A percentile compares a stretch with the other conserved stretches of the same genome.
These are phyloP conservation scores for Avicennia marina DNA, from an alignment of 257 asterid species.

Conservation along the genomic window DNA sequence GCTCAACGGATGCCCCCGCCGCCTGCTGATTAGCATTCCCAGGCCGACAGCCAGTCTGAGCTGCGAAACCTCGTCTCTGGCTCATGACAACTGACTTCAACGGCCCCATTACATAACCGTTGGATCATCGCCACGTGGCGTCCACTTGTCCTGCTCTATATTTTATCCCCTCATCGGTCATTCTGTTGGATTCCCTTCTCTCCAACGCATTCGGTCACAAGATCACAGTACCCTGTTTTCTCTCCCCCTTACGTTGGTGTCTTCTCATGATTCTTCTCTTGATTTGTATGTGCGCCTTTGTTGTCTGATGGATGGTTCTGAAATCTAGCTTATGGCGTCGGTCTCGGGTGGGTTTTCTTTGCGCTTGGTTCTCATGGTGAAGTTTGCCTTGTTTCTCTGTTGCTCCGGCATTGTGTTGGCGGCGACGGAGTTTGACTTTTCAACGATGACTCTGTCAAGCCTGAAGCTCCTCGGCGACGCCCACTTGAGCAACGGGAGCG, in stretches of 20 bases:
- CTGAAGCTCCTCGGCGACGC: conserved; percentile 82
- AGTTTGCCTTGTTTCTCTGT: conserved; percentile 1
- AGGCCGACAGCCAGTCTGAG: conserved; percentile 10
- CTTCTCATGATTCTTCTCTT: conserved; percentile 1
- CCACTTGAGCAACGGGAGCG: conserved; percentile 65
- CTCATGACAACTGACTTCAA: background rate
- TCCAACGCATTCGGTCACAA: conserved; percentile 5
- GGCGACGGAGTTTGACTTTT: conserved; percentile 45
- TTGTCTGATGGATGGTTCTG: conserved; percentile 26
- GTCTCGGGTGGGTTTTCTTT: conserved; percentile 20
- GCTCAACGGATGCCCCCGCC: too few species aligned
- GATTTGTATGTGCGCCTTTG: background rate
- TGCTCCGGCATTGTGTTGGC: conserved; percentile 15
- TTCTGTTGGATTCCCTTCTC: conserved; percentile 48
- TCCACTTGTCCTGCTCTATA: conserved; percentile 44
- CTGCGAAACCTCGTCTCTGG: background rate
- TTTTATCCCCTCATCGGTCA: conserved; percentile 16
- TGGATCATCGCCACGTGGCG: conserved; percentile 37
- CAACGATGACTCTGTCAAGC: conserved; percentile 48
- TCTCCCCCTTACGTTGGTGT: background rate
- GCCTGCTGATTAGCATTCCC: background rate
- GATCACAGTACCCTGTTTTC: background rate
- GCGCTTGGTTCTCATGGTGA: conserved; percentile 3
- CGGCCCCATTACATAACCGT: conserved; percentile 54
- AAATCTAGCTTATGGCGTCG: conserved; percentile 41